phyloP scores from a whole-genome alignment of 495 filamentous ascomycete genomes.

The Penicillium manginii region DNA sequence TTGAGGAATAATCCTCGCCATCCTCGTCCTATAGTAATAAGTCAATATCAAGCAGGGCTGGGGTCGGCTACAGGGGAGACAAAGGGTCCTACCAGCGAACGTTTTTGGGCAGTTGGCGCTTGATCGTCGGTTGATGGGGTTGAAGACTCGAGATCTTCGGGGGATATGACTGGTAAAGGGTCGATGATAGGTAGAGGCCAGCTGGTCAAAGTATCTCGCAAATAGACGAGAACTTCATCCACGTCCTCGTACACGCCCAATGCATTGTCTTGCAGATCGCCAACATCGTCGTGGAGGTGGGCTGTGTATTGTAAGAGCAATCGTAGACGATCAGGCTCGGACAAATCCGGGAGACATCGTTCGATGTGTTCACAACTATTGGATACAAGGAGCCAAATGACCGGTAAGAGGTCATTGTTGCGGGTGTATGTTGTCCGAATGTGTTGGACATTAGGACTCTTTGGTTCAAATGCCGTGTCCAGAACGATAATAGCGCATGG shows the following conservation, averaged over 20 bases:
- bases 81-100: constrained; percentile 34
- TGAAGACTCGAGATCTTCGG: constrained; percentile 29
- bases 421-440: constrained; percentile 48
- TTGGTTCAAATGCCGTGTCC: constrained; percentile 51
- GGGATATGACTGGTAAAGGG: constrained; percentile 36
- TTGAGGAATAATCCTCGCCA: constrained; percentile 28
- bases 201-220: constrained; percentile 36
- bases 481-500: constrained; percentile 58
- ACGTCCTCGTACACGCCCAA: constrained; percentile 48
- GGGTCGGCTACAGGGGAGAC: neutral
- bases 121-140: constrained; percentile 25
- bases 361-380: constrained; percentile 62
- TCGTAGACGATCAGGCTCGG: constrained; percentile 40
- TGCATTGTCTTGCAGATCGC: constrained; percentile 53
- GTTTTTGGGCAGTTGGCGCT: constrained; percentile 32
- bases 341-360: constrained; percentile 50
- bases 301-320: constrained; percentile 43
- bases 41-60: constrained; percentile 7
- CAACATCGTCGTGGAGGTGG: constrained; percentile 47
- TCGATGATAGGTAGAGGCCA: constrained; percentile 52
- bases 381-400: constrained; percentile 56
- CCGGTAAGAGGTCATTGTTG: constrained; percentile 46
- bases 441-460: constrained; percentile 43
- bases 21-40: constrained; percentile 32
- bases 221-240: constrained; percentile 45